Base-by-base conservation (phyloP, 23 red algal genomes). In the Gracilariopsis chorda region DNA sequence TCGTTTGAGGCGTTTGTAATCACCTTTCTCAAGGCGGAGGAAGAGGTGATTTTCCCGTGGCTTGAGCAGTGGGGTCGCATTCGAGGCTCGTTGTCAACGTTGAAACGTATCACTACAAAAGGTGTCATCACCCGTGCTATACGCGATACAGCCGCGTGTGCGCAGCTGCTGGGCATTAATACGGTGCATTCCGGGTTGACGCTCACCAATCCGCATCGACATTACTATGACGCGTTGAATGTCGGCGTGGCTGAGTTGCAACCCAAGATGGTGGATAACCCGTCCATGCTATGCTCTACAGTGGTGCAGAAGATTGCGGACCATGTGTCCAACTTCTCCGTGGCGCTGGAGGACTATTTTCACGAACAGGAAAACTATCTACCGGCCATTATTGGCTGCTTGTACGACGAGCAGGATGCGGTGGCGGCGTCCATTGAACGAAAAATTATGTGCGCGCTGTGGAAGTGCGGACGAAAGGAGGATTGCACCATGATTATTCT, bases 31-130 rank as follows among this genome's bases (percentile, higher is more conserved):
- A 90, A 90, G 57, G 45, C 86, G 13, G 86, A 90, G 42, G 86
- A 90, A 51, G 70, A 78, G 48, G 53, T 79, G 3, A 2, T 78
- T 30, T 78, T 55, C 40, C 86, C 86, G 40, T 90, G 72, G 70
- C 27, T 90, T 14, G 86, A 90, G 73, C 86, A 78, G 39, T 90
- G 72, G 70, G 86, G 86, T 21, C 57, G 86, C 25, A 60, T 90
- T 60, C n/a, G 78, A 32, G 86, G 86, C 17, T 23, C 16, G 10
- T 27, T 90, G 40, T 90, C 69, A 1, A 78, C 70, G 19, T 35
- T 51, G 13, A 20, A 41, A 19, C 68, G 86, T 47, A 78, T 48
- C 51, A 29, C 71, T n/a, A 32, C 29, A 4, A 77, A 79, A 42
- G 70, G 69, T 21, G 37, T 19, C 33, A 78, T 78, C 51, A 78